phyloP scores from a whole-genome alignment of 306 rosid genomes.

The Morella rubra region DNA sequence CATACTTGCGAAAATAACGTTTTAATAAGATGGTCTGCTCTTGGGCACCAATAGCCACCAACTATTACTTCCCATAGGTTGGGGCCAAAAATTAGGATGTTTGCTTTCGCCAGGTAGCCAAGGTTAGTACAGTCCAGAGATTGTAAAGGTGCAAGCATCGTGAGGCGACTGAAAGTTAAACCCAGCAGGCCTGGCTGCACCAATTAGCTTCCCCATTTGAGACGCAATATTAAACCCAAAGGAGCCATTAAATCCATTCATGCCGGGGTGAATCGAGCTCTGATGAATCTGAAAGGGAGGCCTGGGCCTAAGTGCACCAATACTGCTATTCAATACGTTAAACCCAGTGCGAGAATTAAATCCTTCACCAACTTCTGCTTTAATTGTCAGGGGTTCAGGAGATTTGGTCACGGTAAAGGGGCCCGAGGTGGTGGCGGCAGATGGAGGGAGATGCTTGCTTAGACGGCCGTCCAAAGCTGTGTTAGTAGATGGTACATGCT shows the following conservation, averaged over 20 bases:
- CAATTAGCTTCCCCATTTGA: slow-evolving; percentile 43
- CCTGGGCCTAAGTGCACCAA: slow-evolving; percentile 34
- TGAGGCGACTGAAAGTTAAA: slow-evolving; percentile 38
- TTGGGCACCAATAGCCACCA: too few relatives aligned
- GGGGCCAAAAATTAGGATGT: slow-evolving; percentile 25
- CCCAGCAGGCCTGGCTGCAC: slow-evolving; percentile 36
- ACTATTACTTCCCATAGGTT: too few relatives aligned
- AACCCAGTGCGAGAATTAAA: slow-evolving; percentile 29
- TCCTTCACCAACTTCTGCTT: slow-evolving; percentile 40
- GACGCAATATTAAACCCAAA: slow-evolving; percentile 37
- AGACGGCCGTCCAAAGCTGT: slow-evolving; percentile 28
- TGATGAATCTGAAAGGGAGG: slow-evolving; percentile 37
- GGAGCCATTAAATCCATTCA: slow-evolving; percentile 47
- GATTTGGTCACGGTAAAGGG: slow-evolving; percentile 27
- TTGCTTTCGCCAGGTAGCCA: slow-evolving; percentile 29
- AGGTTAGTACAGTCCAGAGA: slow-evolving; percentile 34
- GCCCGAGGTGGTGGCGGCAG: slow-evolving; percentile 32
- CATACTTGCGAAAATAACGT: too few relatives aligned
- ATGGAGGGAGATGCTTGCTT: slow-evolving; percentile 29
- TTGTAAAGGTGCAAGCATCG: slow-evolving; percentile 29
- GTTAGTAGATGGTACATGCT: slow-evolving; percentile 25
- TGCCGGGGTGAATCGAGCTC: slow-evolving; percentile 35
- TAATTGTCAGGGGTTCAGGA: slow-evolving; percentile 25
- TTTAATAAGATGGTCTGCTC: too few relatives aligned
- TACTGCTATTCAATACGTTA: slow-evolving; percentile 33